phyloP scores from a whole-genome alignment of 129 eudicot genomes.

The Lactuca saligna region DNA sequence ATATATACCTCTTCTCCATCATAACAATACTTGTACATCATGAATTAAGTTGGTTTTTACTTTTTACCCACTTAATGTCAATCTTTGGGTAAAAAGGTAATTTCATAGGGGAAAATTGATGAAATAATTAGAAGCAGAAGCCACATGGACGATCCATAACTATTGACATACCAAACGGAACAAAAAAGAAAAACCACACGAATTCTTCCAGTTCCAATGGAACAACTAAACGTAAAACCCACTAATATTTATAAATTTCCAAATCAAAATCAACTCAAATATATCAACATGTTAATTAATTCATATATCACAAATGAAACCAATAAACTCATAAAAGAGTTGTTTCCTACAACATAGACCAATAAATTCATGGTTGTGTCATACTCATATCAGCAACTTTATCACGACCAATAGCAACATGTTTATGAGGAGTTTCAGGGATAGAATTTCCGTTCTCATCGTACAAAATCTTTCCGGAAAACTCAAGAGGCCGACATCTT shows the following conservation, averaged over 20 bases:
- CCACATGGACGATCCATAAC: no score
- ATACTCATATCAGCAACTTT: not conserved
- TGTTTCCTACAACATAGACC: not conserved
- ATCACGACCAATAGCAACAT: conserved; percentile 12
- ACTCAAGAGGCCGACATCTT: conserved; percentile 72
- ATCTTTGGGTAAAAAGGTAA: no score
- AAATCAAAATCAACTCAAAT: not conserved
- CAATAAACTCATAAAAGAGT: not conserved
- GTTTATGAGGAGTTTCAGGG: conserved; percentile 34
- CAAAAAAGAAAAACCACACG: not conserved
- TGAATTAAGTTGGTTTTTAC: no score
- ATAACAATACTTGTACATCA: no score
- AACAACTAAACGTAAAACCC: not conserved
- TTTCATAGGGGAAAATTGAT: no score
- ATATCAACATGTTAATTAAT: not conserved
- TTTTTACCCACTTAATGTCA: no score
- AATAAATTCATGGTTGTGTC: conserved; percentile 17
- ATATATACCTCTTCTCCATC: no score
- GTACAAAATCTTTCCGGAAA: conserved; percentile 67
- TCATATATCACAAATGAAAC: not conserved
- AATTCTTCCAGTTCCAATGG: no score
- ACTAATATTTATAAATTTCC: not conserved
- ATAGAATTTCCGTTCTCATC: conserved; percentile 66
- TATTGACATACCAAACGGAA: no score
- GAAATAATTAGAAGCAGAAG: no score